phyloP scores from a whole-genome alignment of 1,284 basidiomycete species.

The Fistulinella cinereoalba region DNA sequence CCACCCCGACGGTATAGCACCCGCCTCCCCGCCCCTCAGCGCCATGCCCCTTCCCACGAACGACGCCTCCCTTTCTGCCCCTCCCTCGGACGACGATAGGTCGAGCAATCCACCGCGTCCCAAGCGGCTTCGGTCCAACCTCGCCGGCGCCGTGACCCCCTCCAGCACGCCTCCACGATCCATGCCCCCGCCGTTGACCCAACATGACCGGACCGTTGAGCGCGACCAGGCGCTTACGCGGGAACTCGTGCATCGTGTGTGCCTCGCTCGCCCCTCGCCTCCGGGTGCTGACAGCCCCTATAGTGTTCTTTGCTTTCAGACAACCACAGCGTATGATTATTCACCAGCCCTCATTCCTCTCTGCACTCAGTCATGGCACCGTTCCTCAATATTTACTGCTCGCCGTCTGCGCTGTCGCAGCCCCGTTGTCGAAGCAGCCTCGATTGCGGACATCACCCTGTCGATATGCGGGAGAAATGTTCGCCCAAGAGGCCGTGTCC shows the following conservation, averaged over 20 bases:
- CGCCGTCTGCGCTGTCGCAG: constrained; percentile 71
- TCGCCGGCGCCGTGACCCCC: constrained; percentile 17
- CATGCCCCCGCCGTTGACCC: constrained; percentile 29
- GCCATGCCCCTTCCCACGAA: constrained; percentile 10
- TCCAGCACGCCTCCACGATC: constrained; percentile 44
- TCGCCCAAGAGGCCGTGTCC: constrained; percentile 63
- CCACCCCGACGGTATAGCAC: constrained; percentile 13
- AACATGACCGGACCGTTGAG: constrained; percentile 37
- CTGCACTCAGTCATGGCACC: constrained; percentile 57
- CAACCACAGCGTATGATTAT: constrained; percentile 72
- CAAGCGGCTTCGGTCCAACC: constrained; percentile 26
- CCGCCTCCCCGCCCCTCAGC: constrained; percentile 15
- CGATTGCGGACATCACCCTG: constrained; percentile 54
- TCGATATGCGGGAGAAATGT: constrained; percentile 66
- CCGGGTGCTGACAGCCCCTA: constrained; percentile 7
- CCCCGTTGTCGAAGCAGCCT: constrained; percentile 66
- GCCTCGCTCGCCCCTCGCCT: background rate
- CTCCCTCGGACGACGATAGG: constrained; percentile 32
- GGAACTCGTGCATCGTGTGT: constrained; percentile 71
- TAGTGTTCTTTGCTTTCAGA: constrained; percentile 79
- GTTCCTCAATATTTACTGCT: constrained; percentile 67
- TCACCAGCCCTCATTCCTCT: constrained; percentile 71
- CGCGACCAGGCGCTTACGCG: constrained; percentile 63
- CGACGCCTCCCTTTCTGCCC: constrained; percentile 14
- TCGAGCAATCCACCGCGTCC: constrained; percentile 16